phyloP scores from a whole-genome alignment of 2,329 filamentous ascomycete genomes.

The Hymenoscyphus occultus region DNA sequence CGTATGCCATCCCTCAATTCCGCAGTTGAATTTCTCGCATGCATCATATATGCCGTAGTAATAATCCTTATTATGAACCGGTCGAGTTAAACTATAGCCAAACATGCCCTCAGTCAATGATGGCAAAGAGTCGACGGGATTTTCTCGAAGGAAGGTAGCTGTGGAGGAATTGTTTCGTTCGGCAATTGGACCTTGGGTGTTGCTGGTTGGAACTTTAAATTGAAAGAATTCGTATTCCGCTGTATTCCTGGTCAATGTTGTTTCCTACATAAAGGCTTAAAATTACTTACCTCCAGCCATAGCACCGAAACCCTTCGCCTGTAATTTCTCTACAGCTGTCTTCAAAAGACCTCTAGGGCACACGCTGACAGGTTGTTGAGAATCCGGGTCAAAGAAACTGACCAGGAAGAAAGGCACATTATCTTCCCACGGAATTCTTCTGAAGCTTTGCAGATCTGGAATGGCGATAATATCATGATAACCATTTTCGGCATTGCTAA shows the following conservation, averaged over 20 bases:
- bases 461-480: constrained; percentile 83
- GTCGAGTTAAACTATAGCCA: constrained; percentile 83
- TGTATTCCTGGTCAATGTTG: constrained; percentile 39
- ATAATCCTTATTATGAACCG: constrained; percentile 87
- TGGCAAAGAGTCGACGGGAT: constrained; percentile 71
- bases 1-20: constrained; percentile 93
- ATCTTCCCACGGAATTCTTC: constrained; percentile 88
- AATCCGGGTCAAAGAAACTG: constrained; percentile 80
- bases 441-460: constrained; percentile 72
- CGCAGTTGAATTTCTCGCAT: constrained; percentile 72
- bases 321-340: constrained; percentile 64
- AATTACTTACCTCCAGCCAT: constrained; percentile 79
- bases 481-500: constrained; percentile 88
- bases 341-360: constrained; percentile 77
- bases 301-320: constrained; percentile 68
- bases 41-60: constrained; percentile 85
- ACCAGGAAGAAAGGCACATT: constrained; percentile 83
- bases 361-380: constrained; percentile 65
- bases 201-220: constrained; percentile 64
- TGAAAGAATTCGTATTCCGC: constrained; percentile 96
- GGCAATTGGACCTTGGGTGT: constrained; percentile 42
- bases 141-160: constrained; percentile 69
- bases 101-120: constrained; percentile 92
- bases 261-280: not conserved
- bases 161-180: constrained; percentile 65